Conservation (phyloP, 2,329 filamentous ascomycete genomes). For the Clarireedia paspali region DNA sequence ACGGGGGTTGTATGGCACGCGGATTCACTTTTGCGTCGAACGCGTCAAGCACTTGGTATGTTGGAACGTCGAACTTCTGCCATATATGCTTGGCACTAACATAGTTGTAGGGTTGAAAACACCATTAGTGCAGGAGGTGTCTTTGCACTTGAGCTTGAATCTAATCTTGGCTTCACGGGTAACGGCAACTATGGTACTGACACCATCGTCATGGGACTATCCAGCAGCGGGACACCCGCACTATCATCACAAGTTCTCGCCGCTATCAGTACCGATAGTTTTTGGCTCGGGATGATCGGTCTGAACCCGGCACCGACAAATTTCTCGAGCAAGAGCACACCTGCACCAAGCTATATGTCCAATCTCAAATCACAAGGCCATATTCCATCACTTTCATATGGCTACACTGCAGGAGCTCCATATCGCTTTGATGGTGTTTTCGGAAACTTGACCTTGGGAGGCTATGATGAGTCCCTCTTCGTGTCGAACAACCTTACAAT, state of each 20-base stretch:
- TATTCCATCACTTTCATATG: conserved; percentile 37
- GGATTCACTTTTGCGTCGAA: conserved; percentile 32
- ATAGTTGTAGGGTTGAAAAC: conserved; percentile 12
- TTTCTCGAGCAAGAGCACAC: conserved; percentile 12
- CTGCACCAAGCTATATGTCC: conserved; percentile 30
- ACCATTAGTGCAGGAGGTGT: conserved; percentile 11
- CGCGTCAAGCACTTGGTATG: conserved; percentile 31
- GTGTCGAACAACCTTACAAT: conserved; percentile 32
- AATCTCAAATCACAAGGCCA: conserved; percentile 31
- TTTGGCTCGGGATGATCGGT: conserved; percentile 23
- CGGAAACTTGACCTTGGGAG: conserved; percentile 25
- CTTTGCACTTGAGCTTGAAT: conserved; percentile 17
- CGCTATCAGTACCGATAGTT: conserved; percentile 27
- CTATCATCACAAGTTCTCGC: conserved; percentile 20
- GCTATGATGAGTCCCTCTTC: conserved; percentile 36
- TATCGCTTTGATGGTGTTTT: conserved; percentile 28
- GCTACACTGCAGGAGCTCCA: conserved; percentile 35
- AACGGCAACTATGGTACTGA: conserved; percentile 21
- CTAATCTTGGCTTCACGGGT: conserved; percentile 11
- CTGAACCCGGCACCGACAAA: conserved; percentile 18
- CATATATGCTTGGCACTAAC: not conserved
- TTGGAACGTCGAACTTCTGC: not conserved
- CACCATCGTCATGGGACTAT: conserved; percentile 14
- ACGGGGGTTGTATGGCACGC: conserved; percentile 29
- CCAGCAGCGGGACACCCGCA: conserved; percentile 11